A percentile compares a stretch with the other conserved stretches of the same genome.
phyloP scores from a whole-genome alignment of 1,284 basidiomycete species.

The Trametes sp. region DNA sequence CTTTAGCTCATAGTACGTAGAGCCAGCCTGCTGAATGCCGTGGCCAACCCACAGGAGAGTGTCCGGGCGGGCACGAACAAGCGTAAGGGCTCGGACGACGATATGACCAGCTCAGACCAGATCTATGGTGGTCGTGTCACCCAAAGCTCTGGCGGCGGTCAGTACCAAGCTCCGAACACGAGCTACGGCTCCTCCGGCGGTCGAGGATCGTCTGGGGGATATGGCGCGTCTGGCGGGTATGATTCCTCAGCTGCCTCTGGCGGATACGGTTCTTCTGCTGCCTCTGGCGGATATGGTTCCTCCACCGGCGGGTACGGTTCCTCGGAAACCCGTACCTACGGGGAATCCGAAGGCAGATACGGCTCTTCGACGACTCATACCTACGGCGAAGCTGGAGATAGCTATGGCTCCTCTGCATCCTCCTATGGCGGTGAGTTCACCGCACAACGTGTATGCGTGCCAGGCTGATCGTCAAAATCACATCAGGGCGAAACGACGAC shows the following conservation, averaged over 20 bases:
- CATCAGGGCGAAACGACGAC: conserved; percentile 8
- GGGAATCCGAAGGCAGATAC: conserved; percentile 9
- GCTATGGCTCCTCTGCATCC: conserved; percentile 16
- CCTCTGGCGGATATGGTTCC: conserved; percentile 8
- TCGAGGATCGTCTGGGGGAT: conserved; percentile 5
- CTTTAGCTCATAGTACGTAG: too few species aligned
- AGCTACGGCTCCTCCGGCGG: conserved; percentile 17
- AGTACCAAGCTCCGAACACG: conserved; percentile 13
- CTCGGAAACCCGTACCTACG: background rate
- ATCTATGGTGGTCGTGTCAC: conserved; percentile 30
- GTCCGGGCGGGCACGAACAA: conserved; percentile 49
- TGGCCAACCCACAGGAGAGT: conserved; percentile 36
- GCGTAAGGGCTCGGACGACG: conserved; percentile 45
- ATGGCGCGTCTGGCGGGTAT: conserved; percentile 12
- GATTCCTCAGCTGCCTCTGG: background rate
- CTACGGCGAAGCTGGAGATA: conserved; percentile 18
- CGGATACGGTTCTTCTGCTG: conserved; percentile 1
- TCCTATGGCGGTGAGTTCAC: conserved; percentile 18
- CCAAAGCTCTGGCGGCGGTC: conserved; percentile 24
- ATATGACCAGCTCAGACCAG: conserved; percentile 35
- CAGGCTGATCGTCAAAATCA: too few species aligned
- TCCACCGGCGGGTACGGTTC: too few species aligned
- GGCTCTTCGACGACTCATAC: conserved; percentile 15
- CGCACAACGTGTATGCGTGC: background rate
- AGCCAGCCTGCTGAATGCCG: background rate